phyloP scores from a whole-genome alignment of 2,329 filamentous ascomycete genomes.

The Penicillium sp. region DNA sequence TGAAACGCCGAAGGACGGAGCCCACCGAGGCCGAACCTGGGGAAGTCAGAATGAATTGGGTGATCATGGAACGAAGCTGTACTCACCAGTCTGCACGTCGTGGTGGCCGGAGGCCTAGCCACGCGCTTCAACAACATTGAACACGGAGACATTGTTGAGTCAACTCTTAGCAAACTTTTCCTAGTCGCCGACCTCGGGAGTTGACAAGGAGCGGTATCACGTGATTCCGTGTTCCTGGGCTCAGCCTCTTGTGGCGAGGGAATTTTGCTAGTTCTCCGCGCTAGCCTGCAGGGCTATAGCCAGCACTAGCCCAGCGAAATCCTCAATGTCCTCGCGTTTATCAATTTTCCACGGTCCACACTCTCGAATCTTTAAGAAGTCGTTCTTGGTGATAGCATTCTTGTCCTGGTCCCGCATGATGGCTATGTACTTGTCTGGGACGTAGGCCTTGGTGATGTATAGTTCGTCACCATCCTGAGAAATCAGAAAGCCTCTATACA shows the following conservation, averaged over 20 bases:
- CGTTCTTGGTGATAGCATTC: no score
- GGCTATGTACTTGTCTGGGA: no score
- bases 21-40: neutral
- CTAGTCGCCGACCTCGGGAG: neutral
- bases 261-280: no score
- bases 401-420: no score
- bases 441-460: no score
- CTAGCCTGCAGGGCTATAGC: no score
- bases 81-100: constrained; percentile 1
- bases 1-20: neutral
- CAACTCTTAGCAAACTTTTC: neutral
- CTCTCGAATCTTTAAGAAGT: no score
- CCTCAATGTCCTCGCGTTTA: no score
- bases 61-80: neutral
- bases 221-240: neutral
- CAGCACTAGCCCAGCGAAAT: no score
- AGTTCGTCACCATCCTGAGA: no score
- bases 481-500: no score
- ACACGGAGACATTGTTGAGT: constrained; percentile 7
- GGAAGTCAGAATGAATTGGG: neutral
- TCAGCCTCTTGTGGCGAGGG: neutral
- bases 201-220: neutral
- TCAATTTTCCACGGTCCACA: no score
- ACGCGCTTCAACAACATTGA: constrained; percentile 5
- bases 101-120: neutral